Percentiles rank a stretch among this genome's conserved stretches.
Conservation (phyloP, 2,329 filamentous ascomycete species). For the Xylaria digitata region DNA sequence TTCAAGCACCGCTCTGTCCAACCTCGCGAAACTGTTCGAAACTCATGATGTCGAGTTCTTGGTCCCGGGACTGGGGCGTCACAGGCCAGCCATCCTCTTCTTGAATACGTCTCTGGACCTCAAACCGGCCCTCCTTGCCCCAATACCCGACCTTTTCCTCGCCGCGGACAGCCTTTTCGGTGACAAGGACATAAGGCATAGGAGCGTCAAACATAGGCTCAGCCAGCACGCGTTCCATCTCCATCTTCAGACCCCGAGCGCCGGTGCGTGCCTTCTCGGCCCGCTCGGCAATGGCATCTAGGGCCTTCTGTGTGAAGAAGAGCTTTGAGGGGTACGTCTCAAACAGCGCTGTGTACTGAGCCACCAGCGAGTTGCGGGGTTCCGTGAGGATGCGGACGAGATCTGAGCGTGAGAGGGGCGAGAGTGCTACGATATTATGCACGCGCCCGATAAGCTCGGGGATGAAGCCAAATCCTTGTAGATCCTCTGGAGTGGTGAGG, state of each 20-base stretch:
- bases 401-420: constrained; percentile 73
- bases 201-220: constrained; percentile 87
- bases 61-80: constrained; percentile 30
- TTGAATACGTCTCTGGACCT: constrained; percentile 74
- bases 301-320: constrained; percentile 82
- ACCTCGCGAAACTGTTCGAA: constrained; percentile 50
- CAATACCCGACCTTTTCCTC: constrained; percentile 70
- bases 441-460: constrained; percentile 96
- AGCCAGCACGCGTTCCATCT: constrained; percentile 81
- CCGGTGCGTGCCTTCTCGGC: constrained; percentile 75
- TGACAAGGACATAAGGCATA: constrained; percentile 79
- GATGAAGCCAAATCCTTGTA: constrained; percentile 90
- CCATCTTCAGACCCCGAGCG: constrained; percentile 80
- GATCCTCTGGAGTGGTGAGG: constrained; percentile 77
- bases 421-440: constrained; percentile 87
- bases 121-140: constrained; percentile 76
- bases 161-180: constrained; percentile 74
- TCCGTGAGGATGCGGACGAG: constrained; percentile 92
- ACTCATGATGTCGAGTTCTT: constrained; percentile 36
- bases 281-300: constrained; percentile 81
- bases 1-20: constrained; percentile 50
- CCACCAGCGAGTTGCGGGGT: constrained; percentile 86
- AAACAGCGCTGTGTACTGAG: constrained; percentile 91
- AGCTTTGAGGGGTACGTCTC: constrained; percentile 81
- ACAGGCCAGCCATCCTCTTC: constrained; percentile 65